Base-by-base conservation (phyloP, 495 filamentous ascomycete genomes). In the Penicillium herquei region DNA sequence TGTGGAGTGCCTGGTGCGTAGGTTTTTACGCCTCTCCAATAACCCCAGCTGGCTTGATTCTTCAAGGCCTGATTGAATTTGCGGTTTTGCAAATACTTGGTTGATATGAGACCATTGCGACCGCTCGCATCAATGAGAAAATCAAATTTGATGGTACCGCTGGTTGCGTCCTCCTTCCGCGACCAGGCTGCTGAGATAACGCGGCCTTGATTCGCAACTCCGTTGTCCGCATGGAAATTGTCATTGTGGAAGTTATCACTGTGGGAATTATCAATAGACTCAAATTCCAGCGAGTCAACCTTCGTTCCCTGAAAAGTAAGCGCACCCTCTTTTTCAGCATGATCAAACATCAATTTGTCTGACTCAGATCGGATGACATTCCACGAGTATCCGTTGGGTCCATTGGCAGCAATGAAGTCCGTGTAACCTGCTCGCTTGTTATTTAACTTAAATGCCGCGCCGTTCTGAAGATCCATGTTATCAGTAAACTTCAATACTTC, bases 291-390 rank as follows among this genome's bases (percentile, higher is more conserved):
- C 8, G n/a, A 30, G 11, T 33, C 46, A 16, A 81, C 77, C 43
- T 78, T 76, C 51, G 66, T 61, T 10, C 61, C 70, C 31, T 84
- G 74, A 47, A 81, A 82, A 13, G 58, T 63, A 31, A 77, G 63
- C 9, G 75, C 81, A 9, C 79, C 79, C 43, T 67, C 63, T 39
- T 71, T 57, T 1, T 47, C 69, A 6, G 80, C 81, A 55, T 84
- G 79, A 16, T 68, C 52, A 57, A 84, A 81, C 7, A 83, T 69
- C 7, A 82, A 21, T 7, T 83, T 58, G 49, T 84, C 80, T 12
- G 73, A 54, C 52, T 83, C 79, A 37, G 81, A 78, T 3, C 81
- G 79, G 33, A 81, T 61, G 0, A 82, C 74, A 47, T 82, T 84
- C 76, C 77, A 84, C 0, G 78, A 52, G 43, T 79, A 74, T 31